Base-by-base conservation (phyloP, 768 basidiomycete genomes). In the Austroboletus festivus region DNA sequence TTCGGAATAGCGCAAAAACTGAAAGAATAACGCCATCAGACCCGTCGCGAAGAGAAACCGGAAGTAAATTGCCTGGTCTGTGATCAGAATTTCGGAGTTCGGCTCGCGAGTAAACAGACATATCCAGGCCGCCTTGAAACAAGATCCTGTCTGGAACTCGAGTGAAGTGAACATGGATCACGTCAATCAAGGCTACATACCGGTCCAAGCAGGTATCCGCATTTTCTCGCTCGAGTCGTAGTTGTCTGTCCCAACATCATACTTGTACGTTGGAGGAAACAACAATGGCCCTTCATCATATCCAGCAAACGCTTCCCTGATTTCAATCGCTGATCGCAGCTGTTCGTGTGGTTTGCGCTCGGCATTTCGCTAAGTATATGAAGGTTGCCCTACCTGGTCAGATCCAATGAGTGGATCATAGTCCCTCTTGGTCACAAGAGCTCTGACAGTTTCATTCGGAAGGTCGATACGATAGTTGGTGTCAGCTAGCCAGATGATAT, bases 141-240 rank as follows among this genome's bases (percentile, higher is more conserved):
- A 99, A 64, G 8, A 99, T 82, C n/a, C 96, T 89, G 73, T 99
- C 96, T 93, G 60, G n/a, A 33, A 46, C 7, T 16, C 28, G 41
- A 43, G 38, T 65, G 47, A 51, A 52, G 34, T 4, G 4, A 20
- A 22, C 19, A 2, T 26, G 19, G 10, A 42, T 21, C 34, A 18
- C 19, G 33, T 23, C 47, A 30, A 15, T 23, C n/a, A 24, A 33
- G 44, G 33, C 5, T 24, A 24, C 78, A 50, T 47, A 93, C 93
- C 93, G 58, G 95, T 98, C 94, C 94, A 98, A 16, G 95, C 92
- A 5, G 96, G 96, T 61, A 96, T 86, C 21, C 96, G 81, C 79
- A 85, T 82, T 73, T 98, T 99, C 69, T 98, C 96, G 62, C 91
- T 89, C 13, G 91, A 88, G 65, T 99, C 96, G 64, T 97, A 99